Percentiles rank a stretch among this genome's conserved stretches.
These are phyloP conservation scores for Didymella sp. DNA, from an alignment of 2,329 filamentous ascomycete genomes.

Conservation along the genomic window DNA sequence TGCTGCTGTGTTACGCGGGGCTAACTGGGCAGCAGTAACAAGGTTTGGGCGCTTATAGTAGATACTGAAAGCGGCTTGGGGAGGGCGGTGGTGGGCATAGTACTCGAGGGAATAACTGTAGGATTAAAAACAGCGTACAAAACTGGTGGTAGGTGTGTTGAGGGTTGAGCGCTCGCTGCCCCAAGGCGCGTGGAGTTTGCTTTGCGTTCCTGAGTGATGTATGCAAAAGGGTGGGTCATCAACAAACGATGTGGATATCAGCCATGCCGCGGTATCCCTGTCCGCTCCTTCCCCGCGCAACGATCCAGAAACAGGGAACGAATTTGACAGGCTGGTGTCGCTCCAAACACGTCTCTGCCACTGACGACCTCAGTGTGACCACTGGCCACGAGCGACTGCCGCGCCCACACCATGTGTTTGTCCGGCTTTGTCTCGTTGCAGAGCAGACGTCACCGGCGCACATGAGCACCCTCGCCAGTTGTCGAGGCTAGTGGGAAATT, in stretches of 20 bases:
- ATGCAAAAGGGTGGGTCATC: constrained; percentile 16
- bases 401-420: constrained; percentile 21
- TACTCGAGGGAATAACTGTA: constrained; percentile 20
- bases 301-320: constrained; percentile 11
- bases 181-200: constrained; percentile 17
- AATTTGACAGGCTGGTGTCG: neutral
- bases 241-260: constrained; percentile 12
- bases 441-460: constrained; percentile 29
- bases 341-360: neutral
- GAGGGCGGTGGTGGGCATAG: constrained; percentile 26
- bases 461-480: constrained; percentile 5
- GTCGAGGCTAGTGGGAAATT: constrained; percentile 31
- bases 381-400: constrained; percentile 11
- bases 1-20: constrained; percentile 28
- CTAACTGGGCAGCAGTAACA: constrained; percentile 16
- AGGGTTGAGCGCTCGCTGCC: constrained; percentile 12
- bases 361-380: constrained; percentile 4
- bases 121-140: constrained; percentile 14
- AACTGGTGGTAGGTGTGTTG: constrained; percentile 22
- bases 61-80: constrained; percentile 12
- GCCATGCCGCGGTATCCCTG: constrained; percentile 19
- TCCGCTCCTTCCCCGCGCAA: constrained; percentile 20
- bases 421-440: constrained; percentile 11
- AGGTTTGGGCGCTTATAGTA: constrained; percentile 15
- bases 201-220: constrained; percentile 20